These are phyloP conservation scores for Penicillium carneum DNA, from an alignment of 2,329 filamentous ascomycete genomes.

Conservation along the genomic window DNA sequence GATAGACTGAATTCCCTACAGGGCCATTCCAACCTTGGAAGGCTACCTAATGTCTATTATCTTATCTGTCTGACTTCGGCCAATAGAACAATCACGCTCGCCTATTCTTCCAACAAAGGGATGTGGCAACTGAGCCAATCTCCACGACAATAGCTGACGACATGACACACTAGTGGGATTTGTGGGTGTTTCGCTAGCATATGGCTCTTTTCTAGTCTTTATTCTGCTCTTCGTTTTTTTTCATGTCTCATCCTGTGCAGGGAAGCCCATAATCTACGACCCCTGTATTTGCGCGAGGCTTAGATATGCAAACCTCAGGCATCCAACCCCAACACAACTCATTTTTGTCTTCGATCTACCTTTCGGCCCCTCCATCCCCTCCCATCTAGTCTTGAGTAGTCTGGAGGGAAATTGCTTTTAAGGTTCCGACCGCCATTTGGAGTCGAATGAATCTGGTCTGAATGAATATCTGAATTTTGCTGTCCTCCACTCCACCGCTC, in stretches of 20 bases:
- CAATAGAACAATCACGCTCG: background rate
- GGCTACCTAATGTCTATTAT: background rate
- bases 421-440: constrained; percentile 3
- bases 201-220: background rate
- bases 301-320: background rate
- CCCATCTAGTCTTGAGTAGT: background rate
- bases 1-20: too few species aligned
- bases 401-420: background rate
- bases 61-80: background rate
- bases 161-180: background rate
- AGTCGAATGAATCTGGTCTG: background rate
- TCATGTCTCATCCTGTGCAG: background rate
- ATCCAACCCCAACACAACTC: background rate
- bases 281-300: background rate
- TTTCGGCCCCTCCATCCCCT: background rate
- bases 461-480: background rate
- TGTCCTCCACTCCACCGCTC: background rate
- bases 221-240: background rate
- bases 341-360: background rate
- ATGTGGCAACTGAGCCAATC: background rate
- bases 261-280: too few species aligned
- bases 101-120: background rate
- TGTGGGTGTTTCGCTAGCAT: background rate
- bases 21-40: too few species aligned
- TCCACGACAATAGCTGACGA: background rate